A percentile compares a stretch with the other conserved stretches of the same genome.
Evolutionary conservation across 192 early-diverging fungal genomes (phyloP).

Genomic region (Anaeromyces robustus): DNA sequence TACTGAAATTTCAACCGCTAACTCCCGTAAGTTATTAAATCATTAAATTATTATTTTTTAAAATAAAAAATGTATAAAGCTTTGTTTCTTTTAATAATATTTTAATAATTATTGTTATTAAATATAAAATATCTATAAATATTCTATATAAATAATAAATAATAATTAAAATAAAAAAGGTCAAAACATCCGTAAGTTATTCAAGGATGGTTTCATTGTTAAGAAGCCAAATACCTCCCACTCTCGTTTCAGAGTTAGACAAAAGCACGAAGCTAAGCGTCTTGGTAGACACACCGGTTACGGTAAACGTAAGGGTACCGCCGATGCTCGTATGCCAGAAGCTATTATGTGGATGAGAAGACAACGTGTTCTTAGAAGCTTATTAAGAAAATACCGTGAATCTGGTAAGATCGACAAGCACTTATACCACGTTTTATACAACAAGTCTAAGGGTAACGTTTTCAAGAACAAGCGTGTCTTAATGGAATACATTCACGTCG

Average conservation of each 20-base stretch:
- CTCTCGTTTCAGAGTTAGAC: slow-evolving; percentile 89
- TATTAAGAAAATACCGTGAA: slow-evolving; percentile 95
- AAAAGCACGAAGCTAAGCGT: slow-evolving; percentile 85
- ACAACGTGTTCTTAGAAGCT: slow-evolving; percentile 85
- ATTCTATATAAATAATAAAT: no score
- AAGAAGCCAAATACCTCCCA: slow-evolving; percentile 72
- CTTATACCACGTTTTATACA: slow-evolving; percentile 93
- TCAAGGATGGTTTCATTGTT: slow-evolving; percentile 94
- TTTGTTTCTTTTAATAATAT: no score
- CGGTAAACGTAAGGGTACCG: slow-evolving; percentile 73
- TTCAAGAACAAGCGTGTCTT: slow-evolving; percentile 99
- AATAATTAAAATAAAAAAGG: slow-evolving; percentile 18
- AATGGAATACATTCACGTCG: slow-evolving; percentile 99
- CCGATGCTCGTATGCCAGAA: slow-evolving; percentile 95
- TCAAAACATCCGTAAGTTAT: slow-evolving; percentile 91
- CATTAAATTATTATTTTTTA: neutral
- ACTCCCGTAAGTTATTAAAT: slow-evolving; percentile 67
- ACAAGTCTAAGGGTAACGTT: slow-evolving; percentile 98
- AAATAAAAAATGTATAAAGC: neutral
- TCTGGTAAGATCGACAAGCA: slow-evolving; percentile 94
- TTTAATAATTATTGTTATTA: no score
- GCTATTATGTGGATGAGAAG: slow-evolving; percentile 95
- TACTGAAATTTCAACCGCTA: slow-evolving; percentile 86
- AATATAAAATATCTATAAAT: no score
- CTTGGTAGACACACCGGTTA: slow-evolving; percentile 87